Evolutionary conservation across 257 asterid genomes (phyloP).

Genomic region (Nicotiana otophora): DNA sequence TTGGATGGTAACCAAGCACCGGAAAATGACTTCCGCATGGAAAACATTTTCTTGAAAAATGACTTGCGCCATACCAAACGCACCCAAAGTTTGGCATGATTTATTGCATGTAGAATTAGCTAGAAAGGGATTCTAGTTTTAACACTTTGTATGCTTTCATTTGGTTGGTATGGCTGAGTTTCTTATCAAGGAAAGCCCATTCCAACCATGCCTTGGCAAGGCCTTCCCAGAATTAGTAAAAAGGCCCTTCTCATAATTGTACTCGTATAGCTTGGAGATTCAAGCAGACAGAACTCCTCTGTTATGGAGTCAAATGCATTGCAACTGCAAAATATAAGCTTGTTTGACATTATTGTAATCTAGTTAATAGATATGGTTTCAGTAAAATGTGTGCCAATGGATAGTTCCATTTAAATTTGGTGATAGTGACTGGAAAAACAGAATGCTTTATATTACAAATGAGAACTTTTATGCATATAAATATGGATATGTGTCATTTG

Average conservation of each 20-base stretch:
- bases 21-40: background rate
- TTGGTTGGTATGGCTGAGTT: background rate
- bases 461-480: background rate
- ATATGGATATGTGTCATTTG: background rate
- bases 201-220: background rate
- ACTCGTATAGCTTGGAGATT: background rate
- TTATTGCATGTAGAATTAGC: background rate
- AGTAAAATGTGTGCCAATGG: background rate
- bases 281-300: background rate
- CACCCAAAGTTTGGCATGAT: background rate
- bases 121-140: background rate
- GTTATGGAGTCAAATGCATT: background rate
- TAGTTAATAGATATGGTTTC: background rate
- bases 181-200: background rate
- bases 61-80: background rate
- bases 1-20: background rate
- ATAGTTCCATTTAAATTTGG: background rate
- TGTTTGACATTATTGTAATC: background rate
- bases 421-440: background rate
- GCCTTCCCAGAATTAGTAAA: background rate
- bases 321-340: background rate
- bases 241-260: background rate
- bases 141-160: background rate
- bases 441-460: background rate
- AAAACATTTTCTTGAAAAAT: background rate